Evolutionary conservation across 345 rosid species (phyloP).

Genomic region (Boechera divaricarpa): DNA sequence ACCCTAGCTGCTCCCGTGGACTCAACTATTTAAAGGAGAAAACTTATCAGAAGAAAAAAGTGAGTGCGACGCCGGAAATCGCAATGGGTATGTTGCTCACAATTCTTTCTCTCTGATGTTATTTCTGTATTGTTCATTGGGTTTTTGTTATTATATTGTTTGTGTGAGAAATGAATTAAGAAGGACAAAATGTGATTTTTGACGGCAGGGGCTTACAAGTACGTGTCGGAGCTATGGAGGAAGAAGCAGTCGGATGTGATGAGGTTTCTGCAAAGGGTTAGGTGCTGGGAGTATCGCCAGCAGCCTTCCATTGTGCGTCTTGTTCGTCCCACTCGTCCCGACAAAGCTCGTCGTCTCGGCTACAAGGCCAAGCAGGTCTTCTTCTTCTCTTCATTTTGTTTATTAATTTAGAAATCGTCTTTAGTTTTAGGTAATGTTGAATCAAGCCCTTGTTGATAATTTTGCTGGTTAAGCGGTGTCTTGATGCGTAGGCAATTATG

Average conservation of each 20-base stretch:
- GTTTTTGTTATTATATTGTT: background rate
- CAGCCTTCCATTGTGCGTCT: slow-evolving; percentile 96
- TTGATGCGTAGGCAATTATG: slow-evolving; percentile 32
- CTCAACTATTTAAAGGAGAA: slow-evolving; percentile 18
- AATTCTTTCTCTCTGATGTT: background rate
- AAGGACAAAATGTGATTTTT: background rate
- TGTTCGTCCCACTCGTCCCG: slow-evolving; percentile 93
- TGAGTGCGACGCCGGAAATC: slow-evolving; percentile 43
- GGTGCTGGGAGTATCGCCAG: slow-evolving; percentile 99
- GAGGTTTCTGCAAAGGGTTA: slow-evolving; percentile 97
- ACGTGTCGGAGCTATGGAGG: slow-evolving; percentile 99
- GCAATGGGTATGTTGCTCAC: slow-evolving; percentile 38
- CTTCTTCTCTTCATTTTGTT: background rate
- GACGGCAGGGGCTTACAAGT: slow-evolving; percentile 83
- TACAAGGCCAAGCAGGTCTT: slow-evolving; percentile 99
- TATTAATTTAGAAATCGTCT: background rate
- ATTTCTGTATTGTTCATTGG: background rate
- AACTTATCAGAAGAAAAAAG: slow-evolving; percentile 13
- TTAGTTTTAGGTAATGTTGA: background rate
- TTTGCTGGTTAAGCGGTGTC: slow-evolving; percentile 48
- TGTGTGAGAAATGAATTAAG: background rate
- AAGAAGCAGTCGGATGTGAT: slow-evolving; percentile 99
- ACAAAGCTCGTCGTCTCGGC: slow-evolving; percentile 93
- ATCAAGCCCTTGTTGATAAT: background rate
- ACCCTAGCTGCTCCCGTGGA: slow-evolving; percentile 30